Base-by-base conservation (phyloP, 495 filamentous ascomycete genomes). In the Platismatia glauca region DNA sequence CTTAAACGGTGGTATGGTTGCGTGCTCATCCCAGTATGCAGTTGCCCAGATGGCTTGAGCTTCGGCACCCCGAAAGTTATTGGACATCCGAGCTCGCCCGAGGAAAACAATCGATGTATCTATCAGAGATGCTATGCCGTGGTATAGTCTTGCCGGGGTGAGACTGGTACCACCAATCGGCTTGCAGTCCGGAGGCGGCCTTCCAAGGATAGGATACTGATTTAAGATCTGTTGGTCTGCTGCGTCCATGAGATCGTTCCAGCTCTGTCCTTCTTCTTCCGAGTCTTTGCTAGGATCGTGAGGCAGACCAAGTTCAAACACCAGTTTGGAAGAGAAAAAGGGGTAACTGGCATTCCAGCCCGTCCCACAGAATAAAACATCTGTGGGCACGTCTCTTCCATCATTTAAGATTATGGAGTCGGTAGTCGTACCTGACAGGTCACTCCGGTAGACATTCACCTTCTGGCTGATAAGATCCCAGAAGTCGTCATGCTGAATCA, bases 1-100 rank as follows among this genome's bases (percentile, higher is more conserved):
- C 35, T 69, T 66, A 38, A 56, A 37, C 29, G 59, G 55, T 31
- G 69, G 71, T 58, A 77, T 63, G 39, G 43, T 35, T 4, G 76
- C 58, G 16, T 70, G 69, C 35, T 67, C 67, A 64, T 79, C 76
- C 31, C 75, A 68, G 52, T 69, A 74, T 12, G 75, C 76, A 31
- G 73, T 74, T 31, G 75, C 74, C 72, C 74, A 79, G 29, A 78
- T 73, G 18, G 77, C 68, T 65, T 79, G 78, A 33, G 68, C 69
- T 64, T 78, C 74, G 53, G 75, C 74, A 20, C 66, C 71, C 58
- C 69, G 70, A 63, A 77, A 76, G 39, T 70, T 64, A 55, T 78
- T 77, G 9, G 69, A 61, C 12, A 75, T 55, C 8, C 65, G 48
- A 16, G 70, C 55, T 39, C 71, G 62, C 13, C 76, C 72, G 34